Conservation (phyloP, 176 grass and related monocot species). For the Carex pumila region DNA sequence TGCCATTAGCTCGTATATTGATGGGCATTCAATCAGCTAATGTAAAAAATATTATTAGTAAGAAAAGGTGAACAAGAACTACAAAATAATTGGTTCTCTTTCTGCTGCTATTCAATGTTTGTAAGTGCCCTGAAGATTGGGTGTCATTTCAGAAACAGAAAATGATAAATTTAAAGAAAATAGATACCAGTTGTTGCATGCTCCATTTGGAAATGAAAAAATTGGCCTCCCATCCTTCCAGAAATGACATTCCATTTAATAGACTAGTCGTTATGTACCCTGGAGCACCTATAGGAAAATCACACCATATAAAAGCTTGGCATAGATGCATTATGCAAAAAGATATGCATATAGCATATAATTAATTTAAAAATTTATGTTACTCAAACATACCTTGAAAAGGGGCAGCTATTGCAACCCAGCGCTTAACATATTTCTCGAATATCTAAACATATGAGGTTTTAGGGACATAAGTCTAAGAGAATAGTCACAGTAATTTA, state of each 20-base stretch:
- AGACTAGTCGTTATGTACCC: conserved; percentile 86
- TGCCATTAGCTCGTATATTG: conserved; percentile 91
- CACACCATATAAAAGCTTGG: background rate
- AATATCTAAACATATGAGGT: conserved; percentile 41
- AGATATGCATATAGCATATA: background rate
- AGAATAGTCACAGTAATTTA: background rate
- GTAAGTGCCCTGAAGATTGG: background rate
- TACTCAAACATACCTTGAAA: conserved; percentile 69
- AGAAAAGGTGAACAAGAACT: background rate
- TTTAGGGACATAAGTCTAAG: background rate
- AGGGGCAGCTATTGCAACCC: conserved; percentile 97
- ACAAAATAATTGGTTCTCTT: conserved; percentile 5
- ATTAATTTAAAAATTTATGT: background rate
- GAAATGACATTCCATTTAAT: conserved; percentile 91
- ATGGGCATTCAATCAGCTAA: conserved; percentile 95
- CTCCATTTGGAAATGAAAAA: conserved; percentile 98
- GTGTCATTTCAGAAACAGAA: background rate
- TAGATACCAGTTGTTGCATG: conserved; percentile 94
- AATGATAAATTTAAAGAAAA: conserved; percentile 3
- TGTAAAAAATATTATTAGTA: background rate
- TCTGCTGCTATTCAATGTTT: background rate
- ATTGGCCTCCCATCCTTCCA: conserved; percentile 83
- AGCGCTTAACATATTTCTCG: conserved; percentile 93
- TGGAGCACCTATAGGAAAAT: conserved; percentile 60
- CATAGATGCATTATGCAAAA: background rate